Evolutionary conservation across 192 early-diverging fungal genomes (phyloP).

Genomic region (Podila horticola): DNA sequence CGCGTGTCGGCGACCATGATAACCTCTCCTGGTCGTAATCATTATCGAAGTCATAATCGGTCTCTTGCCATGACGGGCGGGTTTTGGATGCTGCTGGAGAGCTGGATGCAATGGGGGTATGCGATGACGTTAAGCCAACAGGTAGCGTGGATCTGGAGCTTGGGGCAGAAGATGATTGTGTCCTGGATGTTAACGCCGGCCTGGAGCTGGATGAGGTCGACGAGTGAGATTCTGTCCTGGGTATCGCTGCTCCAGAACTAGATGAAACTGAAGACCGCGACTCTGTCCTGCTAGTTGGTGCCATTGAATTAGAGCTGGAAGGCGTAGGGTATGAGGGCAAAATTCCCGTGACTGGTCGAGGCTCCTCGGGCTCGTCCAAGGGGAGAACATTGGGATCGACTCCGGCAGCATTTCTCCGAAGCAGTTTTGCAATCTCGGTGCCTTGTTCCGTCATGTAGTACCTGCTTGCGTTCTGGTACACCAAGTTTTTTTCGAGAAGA

Average conservation of each 20-base stretch:
- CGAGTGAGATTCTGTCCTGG: too few relatives aligned
- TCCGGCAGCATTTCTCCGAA: constrained; percentile 54
- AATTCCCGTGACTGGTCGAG: not conserved
- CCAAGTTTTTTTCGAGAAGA: constrained; percentile 73
- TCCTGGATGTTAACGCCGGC: not conserved
- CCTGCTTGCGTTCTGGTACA: constrained; percentile 67
- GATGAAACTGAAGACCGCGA: too few relatives aligned
- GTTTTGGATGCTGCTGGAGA: not conserved
- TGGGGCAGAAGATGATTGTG: not conserved
- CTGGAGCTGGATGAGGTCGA: too few relatives aligned
- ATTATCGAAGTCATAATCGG: not conserved
- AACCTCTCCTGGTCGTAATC: not conserved
- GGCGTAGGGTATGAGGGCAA: not conserved
- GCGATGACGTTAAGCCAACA: not conserved
- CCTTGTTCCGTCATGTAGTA: constrained; percentile 83
- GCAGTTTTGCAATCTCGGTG: constrained; percentile 60
- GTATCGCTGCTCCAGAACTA: too few relatives aligned
- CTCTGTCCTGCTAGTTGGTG: too few relatives aligned
- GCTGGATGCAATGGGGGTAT: not conserved
- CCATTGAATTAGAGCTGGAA: not conserved
- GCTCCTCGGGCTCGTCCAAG: not conserved
- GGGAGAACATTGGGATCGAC: constrained; percentile 20
- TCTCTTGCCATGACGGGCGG: not conserved
- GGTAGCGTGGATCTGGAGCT: not conserved
- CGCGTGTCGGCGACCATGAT: not conserved